Conservation (phyloP, 441 rosid genomes). For the Pelargonium australe region DNA sequence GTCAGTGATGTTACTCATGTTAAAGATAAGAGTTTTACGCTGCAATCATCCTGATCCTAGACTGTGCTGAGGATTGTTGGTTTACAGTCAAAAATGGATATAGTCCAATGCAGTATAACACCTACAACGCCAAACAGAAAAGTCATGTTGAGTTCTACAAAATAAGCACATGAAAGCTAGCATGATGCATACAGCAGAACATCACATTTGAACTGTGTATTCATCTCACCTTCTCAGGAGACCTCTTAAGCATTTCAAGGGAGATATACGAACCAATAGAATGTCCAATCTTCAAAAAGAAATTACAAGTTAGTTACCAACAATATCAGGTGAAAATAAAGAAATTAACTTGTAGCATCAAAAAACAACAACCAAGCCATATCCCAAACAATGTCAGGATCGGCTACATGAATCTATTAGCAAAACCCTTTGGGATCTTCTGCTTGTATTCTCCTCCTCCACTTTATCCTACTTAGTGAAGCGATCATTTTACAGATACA, state of each 20-base stretch:
- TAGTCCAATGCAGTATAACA: slow-evolving; percentile 46
- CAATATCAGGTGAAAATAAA: too few relatives aligned
- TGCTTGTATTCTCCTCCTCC: too few relatives aligned
- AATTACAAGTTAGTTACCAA: slow-evolving; percentile 16
- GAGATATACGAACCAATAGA: slow-evolving; percentile 77
- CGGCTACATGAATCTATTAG: too few relatives aligned
- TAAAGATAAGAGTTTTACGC: slow-evolving; percentile 36
- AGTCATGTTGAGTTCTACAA: slow-evolving; percentile 4
- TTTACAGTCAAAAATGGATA: slow-evolving; percentile 76
- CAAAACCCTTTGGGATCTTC: too few relatives aligned
- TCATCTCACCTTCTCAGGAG: slow-evolving; percentile 49
- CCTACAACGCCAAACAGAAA: slow-evolving; percentile 34
- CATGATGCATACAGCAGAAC: slow-evolving; percentile 6
- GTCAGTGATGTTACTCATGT: not conserved
- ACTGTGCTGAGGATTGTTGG: slow-evolving; percentile 45
- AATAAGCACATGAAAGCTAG: slow-evolving; percentile 13
- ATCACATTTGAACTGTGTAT: slow-evolving; percentile 8
- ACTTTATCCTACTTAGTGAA: too few relatives aligned
- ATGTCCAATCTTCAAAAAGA: slow-evolving; percentile 61
- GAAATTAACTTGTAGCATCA: too few relatives aligned
- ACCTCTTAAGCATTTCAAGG: slow-evolving; percentile 48
- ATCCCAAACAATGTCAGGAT: too few relatives aligned
- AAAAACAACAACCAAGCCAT: too few relatives aligned
- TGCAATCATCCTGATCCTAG: slow-evolving; percentile 43
- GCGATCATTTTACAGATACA: too few relatives aligned